These are phyloP conservation scores for Phytopythium aichiense DNA, from an alignment of 352 stramenopile species.

Conservation along the genomic window DNA sequence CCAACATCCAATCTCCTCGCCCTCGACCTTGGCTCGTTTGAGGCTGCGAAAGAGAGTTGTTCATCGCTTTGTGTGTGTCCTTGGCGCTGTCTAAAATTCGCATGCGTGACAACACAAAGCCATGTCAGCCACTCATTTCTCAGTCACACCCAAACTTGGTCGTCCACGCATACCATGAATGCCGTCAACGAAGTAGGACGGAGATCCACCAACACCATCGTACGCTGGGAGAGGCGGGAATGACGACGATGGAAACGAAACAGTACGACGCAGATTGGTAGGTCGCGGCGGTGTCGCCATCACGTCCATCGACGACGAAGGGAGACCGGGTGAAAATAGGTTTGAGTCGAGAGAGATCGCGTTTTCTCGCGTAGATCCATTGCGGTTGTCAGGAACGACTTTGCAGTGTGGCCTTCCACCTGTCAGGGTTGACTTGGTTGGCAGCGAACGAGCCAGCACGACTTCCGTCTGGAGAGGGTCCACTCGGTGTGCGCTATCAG, in stretches of 20 bases:
- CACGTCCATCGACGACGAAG: background rate
- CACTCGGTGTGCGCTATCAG: no score
- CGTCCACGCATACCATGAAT: slow-evolving; percentile 18
- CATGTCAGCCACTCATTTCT: background rate
- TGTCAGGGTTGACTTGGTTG: background rate
- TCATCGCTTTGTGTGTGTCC: background rate
- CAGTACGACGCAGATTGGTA: background rate
- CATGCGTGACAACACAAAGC: slow-evolving; percentile 12
- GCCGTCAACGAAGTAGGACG: slow-evolving; percentile 72
- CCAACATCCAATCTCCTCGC: background rate
- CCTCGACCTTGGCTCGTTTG: background rate
- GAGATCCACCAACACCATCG: slow-evolving; percentile 73
- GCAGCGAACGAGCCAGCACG: slow-evolving; percentile 6
- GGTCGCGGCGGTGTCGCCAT: slow-evolving; percentile 1
- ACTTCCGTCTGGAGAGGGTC: background rate
- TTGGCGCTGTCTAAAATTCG: background rate
- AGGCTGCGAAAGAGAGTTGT: background rate
- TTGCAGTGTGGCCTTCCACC: background rate
- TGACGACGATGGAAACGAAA: slow-evolving; percentile 13
- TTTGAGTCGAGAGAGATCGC: slow-evolving; percentile 1
- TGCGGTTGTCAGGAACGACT: slow-evolving; percentile 2
- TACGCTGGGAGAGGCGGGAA: slow-evolving; percentile 76
- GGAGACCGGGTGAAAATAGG: background rate
- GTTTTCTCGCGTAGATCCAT: background rate
- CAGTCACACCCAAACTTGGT: background rate